phyloP scores from a whole-genome alignment of 805 yeast genomes.

The Barnettozyma salicaria region DNA sequence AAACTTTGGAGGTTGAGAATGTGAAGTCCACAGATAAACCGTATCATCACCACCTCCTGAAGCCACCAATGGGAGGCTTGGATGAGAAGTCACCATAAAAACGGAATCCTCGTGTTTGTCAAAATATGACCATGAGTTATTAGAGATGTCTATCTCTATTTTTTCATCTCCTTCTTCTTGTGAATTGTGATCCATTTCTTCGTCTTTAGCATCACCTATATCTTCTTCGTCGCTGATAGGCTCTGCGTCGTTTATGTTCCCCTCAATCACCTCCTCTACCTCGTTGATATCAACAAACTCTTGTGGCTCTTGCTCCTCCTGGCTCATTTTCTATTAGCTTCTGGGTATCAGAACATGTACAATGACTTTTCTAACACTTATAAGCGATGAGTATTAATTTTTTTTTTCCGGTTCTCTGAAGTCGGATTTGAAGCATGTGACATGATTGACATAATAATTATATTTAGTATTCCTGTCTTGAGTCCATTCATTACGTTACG shows the following conservation, averaged over 20 bases:
- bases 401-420: too few relatives aligned
- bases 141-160: constrained; percentile 78
- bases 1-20: constrained; percentile 73
- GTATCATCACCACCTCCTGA: constrained; percentile 94
- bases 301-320: constrained; percentile 20
- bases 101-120: constrained; percentile 88
- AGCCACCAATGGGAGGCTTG: constrained; percentile 76
- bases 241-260: constrained; percentile 22
- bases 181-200: constrained; percentile 27
- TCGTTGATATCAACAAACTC: constrained; percentile 38
- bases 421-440: too few relatives aligned
- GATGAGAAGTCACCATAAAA: constrained; percentile 77
- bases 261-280: constrained; percentile 36
- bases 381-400: too few relatives aligned
- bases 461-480: neutral
- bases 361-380: too few relatives aligned
- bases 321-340: constrained; percentile 3
- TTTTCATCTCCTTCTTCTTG: constrained; percentile 40
- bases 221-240: constrained; percentile 28
- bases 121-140: constrained; percentile 84
- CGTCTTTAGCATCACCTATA: constrained; percentile 31
- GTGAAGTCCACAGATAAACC: constrained; percentile 90
- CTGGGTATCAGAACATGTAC: too few relatives aligned
- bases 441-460: too few relatives aligned
- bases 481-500: too few relatives aligned